Evolutionary conservation across 2,329 filamentous ascomycete species (phyloP).

Genomic region (Penicillium sp.): DNA sequence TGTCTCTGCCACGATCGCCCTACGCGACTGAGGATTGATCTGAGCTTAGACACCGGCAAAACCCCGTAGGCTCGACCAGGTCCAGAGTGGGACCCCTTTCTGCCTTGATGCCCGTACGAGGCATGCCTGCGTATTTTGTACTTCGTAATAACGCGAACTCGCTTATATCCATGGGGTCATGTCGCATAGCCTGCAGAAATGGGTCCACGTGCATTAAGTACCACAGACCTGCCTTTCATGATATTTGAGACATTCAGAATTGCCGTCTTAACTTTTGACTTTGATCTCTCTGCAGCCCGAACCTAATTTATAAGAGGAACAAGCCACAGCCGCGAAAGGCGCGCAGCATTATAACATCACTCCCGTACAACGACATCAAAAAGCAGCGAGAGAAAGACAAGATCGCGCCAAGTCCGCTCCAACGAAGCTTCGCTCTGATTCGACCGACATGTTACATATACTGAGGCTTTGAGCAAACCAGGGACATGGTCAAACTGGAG

Average conservation of each 20-base stretch:
- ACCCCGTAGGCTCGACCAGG: constrained; percentile 3
- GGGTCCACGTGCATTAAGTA: constrained; percentile 11
- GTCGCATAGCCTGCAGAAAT: constrained; percentile 1
- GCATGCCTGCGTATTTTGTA: too few relatives aligned
- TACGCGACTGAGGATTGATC: neutral
- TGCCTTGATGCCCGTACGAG: neutral
- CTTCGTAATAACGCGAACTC: too few relatives aligned
- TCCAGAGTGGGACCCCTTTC: neutral
- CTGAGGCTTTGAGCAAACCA: neutral
- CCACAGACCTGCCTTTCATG: neutral
- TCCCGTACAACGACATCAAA: too few relatives aligned
- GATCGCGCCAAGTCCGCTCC: neutral
- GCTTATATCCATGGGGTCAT: neutral
- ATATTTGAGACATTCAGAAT: constrained; percentile 2
- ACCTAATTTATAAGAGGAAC: neutral
- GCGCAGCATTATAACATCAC: neutral
- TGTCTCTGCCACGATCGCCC: neutral
- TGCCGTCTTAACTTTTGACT: neutral
- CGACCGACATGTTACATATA: constrained; percentile 1
- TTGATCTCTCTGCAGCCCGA: neutral
- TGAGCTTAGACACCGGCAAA: constrained; percentile 5
- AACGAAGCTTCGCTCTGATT: neutral
- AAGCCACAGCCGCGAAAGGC: constrained; percentile 21
- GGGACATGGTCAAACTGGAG: constrained; percentile 19
- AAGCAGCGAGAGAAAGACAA: neutral